These are phyloP conservation scores for Umbilicus rupestris DNA, from an alignment of 164 flowering plant genomes.

Conservation along the genomic window DNA sequence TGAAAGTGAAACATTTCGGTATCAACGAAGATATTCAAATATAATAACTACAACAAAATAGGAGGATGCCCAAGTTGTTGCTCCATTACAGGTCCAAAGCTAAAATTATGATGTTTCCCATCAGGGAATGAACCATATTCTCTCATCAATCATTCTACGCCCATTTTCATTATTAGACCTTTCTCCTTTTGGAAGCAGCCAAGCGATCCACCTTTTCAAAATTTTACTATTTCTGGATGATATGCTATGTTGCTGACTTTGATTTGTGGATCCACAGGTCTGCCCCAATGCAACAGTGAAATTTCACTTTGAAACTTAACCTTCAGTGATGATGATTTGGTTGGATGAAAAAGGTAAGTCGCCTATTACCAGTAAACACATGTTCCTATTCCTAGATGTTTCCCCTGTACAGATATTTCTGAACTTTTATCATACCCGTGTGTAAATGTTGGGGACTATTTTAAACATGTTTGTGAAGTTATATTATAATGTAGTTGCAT, in stretches of 20 bases:
- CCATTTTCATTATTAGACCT: not conserved
- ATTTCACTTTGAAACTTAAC: not conserved
- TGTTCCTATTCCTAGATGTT: not conserved
- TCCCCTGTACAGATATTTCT: not conserved
- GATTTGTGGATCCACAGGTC: slow-evolving; percentile 3
- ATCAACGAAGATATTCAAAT: not conserved
- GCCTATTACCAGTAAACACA: not conserved
- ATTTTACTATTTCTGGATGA: slow-evolving; percentile 1
- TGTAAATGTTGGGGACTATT: not conserved
- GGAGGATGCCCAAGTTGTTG: not conserved
- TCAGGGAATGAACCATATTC: not conserved
- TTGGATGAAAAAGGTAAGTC: not conserved
- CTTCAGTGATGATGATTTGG: not conserved
- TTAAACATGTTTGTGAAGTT: not conserved
- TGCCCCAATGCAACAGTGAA: not conserved
- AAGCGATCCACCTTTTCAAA: not conserved
- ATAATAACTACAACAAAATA: not conserved
- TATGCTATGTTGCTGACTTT: not conserved
- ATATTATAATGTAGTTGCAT: not conserved
- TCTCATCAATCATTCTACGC: not conserved
- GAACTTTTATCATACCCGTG: not conserved
- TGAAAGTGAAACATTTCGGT: not conserved
- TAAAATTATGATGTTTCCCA: slow-evolving; percentile 4
- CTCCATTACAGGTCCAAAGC: not conserved
- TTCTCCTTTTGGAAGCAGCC: not conserved